Conservation (phyloP, 2,329 filamentous ascomycete genomes). For the Cladosporium cucumerinum region DNA sequence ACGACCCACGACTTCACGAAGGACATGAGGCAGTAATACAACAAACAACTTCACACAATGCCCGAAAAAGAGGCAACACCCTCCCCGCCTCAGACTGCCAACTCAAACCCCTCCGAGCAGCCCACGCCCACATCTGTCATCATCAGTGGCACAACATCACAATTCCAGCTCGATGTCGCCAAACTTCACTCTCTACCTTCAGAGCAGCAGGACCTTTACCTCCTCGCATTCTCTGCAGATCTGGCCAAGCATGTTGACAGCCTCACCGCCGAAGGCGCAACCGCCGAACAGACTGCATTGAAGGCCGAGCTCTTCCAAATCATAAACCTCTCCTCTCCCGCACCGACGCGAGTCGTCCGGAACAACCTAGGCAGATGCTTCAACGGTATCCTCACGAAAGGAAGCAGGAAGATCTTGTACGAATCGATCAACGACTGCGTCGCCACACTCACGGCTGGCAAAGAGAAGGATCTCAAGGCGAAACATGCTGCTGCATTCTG, state of each 20-base stretch:
- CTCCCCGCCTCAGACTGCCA: background rate
- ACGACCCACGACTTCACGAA: background rate
- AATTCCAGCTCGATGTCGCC: constrained; percentile 69
- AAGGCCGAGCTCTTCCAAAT: constrained; percentile 95
- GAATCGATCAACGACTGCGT: constrained; percentile 91
- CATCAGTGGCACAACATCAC: background rate
- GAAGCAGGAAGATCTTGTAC: constrained; percentile 87
- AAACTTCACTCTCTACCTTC: constrained; percentile 86
- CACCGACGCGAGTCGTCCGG: constrained; percentile 82
- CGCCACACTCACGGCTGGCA: constrained; percentile 67
- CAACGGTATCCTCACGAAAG: constrained; percentile 74
- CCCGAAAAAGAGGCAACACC: constrained; percentile 4
- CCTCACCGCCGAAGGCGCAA: constrained; percentile 75
- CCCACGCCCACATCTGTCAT: background rate
- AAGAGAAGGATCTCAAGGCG: constrained; percentile 74
- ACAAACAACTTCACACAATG: constrained; percentile 2
- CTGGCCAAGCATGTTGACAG: constrained; percentile 75
- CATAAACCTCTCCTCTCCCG: constrained; percentile 74
- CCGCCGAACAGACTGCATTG: constrained; percentile 82
- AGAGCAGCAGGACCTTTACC: constrained; percentile 93
- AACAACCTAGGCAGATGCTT: constrained; percentile 86
- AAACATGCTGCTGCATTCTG: constrained; percentile 88
- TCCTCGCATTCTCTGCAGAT: constrained; percentile 82
- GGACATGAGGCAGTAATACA: constrained; percentile 12
- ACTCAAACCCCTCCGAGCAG: background rate